Percentiles rank a stretch among this genome's conserved stretches.
Conservation (phyloP, 2,329 filamentous ascomycete genomes). For the Ophiobolus disseminans region DNA sequence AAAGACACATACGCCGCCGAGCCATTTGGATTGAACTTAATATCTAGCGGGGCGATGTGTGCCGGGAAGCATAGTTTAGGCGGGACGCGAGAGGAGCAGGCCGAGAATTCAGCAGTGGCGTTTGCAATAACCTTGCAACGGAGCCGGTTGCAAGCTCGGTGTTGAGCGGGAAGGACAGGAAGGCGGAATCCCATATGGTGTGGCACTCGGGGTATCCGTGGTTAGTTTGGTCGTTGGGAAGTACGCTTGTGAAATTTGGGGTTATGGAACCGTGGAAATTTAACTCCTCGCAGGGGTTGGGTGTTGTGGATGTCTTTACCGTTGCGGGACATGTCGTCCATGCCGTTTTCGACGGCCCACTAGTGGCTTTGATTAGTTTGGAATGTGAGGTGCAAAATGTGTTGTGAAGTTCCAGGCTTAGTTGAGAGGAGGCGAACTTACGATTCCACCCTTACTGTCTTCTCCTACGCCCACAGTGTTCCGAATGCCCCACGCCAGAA, state of each 20-base stretch:
- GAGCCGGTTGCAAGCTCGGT: slow-evolving; percentile 52
- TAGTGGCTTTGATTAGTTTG: slow-evolving; percentile 8
- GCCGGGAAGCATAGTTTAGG: slow-evolving; percentile 31
- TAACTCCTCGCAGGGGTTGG: slow-evolving; percentile 70
- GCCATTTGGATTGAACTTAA: slow-evolving; percentile 66
- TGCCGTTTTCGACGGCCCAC: slow-evolving; percentile 69
- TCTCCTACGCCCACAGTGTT: slow-evolving; percentile 73
- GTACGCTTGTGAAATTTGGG: slow-evolving; percentile 49
- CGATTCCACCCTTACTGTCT: slow-evolving; percentile 57
- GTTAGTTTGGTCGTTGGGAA: slow-evolving; percentile 52
- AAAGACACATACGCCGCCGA: slow-evolving; percentile 69
- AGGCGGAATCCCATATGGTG: slow-evolving; percentile 65
- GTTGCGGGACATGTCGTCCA: slow-evolving; percentile 64
- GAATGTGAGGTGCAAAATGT: not conserved
- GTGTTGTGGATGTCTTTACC: slow-evolving; percentile 66
- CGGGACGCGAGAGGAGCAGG: slow-evolving; percentile 51
- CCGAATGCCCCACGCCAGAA: slow-evolving; percentile 69
- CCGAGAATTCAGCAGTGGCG: slow-evolving; percentile 32
- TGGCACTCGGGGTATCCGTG: slow-evolving; percentile 76
- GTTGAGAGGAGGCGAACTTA: slow-evolving; percentile 10
- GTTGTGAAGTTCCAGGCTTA: not conserved
- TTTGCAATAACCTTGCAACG: slow-evolving; percentile 55
- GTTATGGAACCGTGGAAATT: slow-evolving; percentile 57
- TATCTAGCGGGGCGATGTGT: slow-evolving; percentile 70
- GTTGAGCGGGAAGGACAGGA: slow-evolving; percentile 52